phyloP scores from a whole-genome alignment of 192 early-diverging fungal species.

The Lobosporangium transversale region DNA sequence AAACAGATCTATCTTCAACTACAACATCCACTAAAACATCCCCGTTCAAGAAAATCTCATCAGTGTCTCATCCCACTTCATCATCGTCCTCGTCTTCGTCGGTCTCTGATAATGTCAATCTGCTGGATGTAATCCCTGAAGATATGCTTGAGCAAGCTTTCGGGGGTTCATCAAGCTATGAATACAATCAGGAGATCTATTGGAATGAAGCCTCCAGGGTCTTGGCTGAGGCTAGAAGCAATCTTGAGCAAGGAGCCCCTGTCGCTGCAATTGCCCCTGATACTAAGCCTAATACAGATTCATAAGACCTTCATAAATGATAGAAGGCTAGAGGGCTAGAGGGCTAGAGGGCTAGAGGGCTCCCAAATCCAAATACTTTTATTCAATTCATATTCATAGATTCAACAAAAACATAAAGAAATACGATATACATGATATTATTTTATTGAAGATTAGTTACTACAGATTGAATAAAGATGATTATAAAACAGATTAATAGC shows the following conservation, averaged over 20 bases:
- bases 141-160: conserved; percentile 74
- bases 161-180: conserved; percentile 78
- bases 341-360: no score
- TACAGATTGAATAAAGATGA: no score
- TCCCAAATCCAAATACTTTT: no score
- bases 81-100: neutral
- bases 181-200: conserved; percentile 73
- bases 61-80: neutral
- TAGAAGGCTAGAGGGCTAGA: no score
- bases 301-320: neutral
- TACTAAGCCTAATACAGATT: no score
- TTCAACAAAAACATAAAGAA: no score
- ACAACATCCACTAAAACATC: conserved; percentile 11
- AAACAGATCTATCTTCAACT: conserved; percentile 11
- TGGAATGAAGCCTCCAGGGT: conserved; percentile 61
- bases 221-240: conserved; percentile 3
- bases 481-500: no score
- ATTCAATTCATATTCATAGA: no score
- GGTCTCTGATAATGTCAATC: conserved; percentile 56
- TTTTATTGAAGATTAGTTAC: no score
- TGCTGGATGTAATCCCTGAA: conserved; percentile 60
- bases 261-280: no score
- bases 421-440: no score
- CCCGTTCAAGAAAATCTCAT: neutral
- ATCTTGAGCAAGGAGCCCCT: conserved; percentile 7